Base-by-base conservation (phyloP, 2,329 filamentous ascomycete genomes). In the Aspergillus sojae region DNA sequence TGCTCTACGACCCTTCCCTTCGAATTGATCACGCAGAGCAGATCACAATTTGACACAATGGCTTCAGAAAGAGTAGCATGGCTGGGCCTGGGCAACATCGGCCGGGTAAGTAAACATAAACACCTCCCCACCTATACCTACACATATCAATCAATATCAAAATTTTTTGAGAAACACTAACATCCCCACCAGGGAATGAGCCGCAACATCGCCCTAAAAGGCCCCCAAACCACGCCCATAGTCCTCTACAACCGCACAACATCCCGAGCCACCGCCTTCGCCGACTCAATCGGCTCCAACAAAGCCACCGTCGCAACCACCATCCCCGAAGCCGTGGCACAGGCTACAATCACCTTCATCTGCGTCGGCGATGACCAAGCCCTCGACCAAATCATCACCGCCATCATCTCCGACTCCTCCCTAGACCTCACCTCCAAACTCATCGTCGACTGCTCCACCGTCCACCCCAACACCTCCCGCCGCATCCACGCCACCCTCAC, bases 81-180 rank as follows among this genome's bases (percentile, higher is more conserved):
- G 88, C 88, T 96, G 60, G 93, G 93, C 62, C 85, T 96, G 57
- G 93, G 93, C 58, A 96, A 96, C 77, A 96, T 96, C 88, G 93
- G 92, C 68, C 85, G 89, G 74, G 91, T 91, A 81, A 81, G 86
- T 79, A 34, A 60, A 19, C 52, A 56, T 79, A 34, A 61, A 19
- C 52, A 56, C 34, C n/a, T 30, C 5, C 60, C 16, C 34, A 46
- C 46, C 12, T 46, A 23, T 39, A 34, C 19, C 12, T 41, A 16
- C 19, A 55, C 5, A 36, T 36, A 5, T 12, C 2, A 2, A 34
- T 36, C 14, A 36, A 36, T 16, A 16, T 36, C 34, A 14, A 16
- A n/a, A 32, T 43, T 43, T 9, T 19, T 21, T 28, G 57, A 7
- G 50, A 21, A 59, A 36, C 3, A 58, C 62, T 69, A 62, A 71